Evolutionary conservation across 1,284 basidiomycete genomes (phyloP).

Genomic region (Amylostereum chailletii): DNA sequence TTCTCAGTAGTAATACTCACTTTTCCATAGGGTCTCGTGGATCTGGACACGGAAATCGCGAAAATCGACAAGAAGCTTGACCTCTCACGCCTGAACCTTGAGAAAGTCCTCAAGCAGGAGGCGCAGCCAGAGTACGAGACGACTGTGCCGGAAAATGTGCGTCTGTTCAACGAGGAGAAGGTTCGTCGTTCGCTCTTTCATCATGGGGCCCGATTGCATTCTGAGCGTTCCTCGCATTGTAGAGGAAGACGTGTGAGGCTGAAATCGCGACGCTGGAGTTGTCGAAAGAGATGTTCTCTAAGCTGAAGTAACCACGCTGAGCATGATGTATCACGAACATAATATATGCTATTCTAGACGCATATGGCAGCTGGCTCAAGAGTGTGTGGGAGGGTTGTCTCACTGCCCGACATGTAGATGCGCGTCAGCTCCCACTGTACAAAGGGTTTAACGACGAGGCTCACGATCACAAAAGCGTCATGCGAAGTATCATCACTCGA

Average conservation of each 20-base stretch:
- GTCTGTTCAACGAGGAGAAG: constrained; percentile 65
- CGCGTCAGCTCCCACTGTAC: too few relatives aligned
- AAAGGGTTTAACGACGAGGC: too few relatives aligned
- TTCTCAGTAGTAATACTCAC: not conserved
- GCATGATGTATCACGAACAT: not conserved
- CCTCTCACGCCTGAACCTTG: constrained; percentile 57
- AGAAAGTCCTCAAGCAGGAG: constrained; percentile 74
- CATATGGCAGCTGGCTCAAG: too few relatives aligned
- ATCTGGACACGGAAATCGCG: constrained; percentile 75
- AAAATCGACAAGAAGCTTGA: constrained; percentile 86
- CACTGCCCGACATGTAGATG: too few relatives aligned
- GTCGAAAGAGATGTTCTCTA: constrained; percentile 36
- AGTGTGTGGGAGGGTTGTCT: too few relatives aligned
- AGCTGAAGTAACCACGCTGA: constrained; percentile 19
- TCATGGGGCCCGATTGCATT: not conserved
- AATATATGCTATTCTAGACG: too few relatives aligned
- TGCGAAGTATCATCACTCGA: too few relatives aligned
- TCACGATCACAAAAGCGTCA: too few relatives aligned
- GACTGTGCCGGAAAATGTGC: constrained; percentile 73
- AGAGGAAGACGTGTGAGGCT: constrained; percentile 36
- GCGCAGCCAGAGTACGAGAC: constrained; percentile 69
- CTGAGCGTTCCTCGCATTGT: not conserved
- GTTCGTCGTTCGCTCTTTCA: constrained; percentile 28
- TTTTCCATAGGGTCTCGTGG: constrained; percentile 58
- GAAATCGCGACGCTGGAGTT: constrained; percentile 35